Evolutionary conservation across 352 stramenopile species (phyloP), one percentile per base, ranked within the genome.

Genomic region (Pythium chondricola): DNA sequence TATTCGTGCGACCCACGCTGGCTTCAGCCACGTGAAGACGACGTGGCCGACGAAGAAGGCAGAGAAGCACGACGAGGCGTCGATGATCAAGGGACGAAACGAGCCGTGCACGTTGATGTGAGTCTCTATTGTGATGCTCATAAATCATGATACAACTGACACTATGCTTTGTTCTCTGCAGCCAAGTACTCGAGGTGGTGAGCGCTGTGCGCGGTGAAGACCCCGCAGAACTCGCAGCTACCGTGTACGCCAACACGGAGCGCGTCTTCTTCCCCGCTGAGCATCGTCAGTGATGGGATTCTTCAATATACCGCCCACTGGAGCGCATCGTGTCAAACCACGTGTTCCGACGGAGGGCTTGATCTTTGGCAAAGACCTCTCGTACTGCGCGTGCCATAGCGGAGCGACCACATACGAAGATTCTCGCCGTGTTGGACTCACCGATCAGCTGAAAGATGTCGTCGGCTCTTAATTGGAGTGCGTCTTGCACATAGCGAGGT

Each of bases 41-140:
- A 74, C 60, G 6, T 98, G 93, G 74, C 52, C 73, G 14, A 82
- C 65, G 10, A 95, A 95, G 51, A 96, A 97, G 45, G 82, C 96
- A 22, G 96, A 98, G 30, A 98, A 98, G 55, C 96, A 95, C 50
- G 71, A 86, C 45, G 47, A 49, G 8, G 65, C 74, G 1, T 85
- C 67, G 41, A 74, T 92, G 22, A 92, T 99, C 18, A 99, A 98
- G 65, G 89, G 93, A 25, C 66, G 96, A 7, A 97, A 97, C 50
- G 96, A 99, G 64, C 95, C 95, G 6, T 98, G 92, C 68, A 90
- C 95, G 18, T 83, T 99, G 31, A 71, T 96, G 67, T 96, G 96
- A 58, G 89, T 97, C 2, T 10, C 40, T 21, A 5, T 39, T 48
- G 29, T 39, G 17, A 16, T 3, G 29, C 36, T 36, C 13, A 25